Base-by-base conservation (phyloP, 768 basidiomycete genomes). In the Suillus variegatus region DNA sequence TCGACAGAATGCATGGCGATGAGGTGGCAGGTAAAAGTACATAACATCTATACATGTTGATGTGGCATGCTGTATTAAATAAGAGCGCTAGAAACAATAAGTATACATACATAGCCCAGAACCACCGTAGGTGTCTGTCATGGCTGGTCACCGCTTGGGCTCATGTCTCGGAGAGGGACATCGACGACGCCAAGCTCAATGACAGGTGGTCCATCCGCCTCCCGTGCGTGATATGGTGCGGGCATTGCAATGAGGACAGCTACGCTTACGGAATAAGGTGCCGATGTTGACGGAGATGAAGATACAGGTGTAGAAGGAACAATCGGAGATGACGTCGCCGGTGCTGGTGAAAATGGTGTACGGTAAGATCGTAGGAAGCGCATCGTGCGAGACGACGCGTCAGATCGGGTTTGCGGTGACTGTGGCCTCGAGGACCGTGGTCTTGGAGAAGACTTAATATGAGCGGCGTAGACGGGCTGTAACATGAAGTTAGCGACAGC, bases 191-290 rank as follows among this genome's bases (percentile, higher is more conserved):
- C 79, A 12, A 80, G 67, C 68, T 80, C 79, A 6, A 80, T 56
- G 40, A 74, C 68, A 5, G 79, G 79, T 14, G 73, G 71, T n/a
- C 69, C 70, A 13, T 46, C 66, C 38, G 71, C 74, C 40, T 75
- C 76, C 16, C 43, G 18, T 18, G 61, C 12, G 12, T 62, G 66
- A 22, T 61, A 64, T 12, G 36, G 14, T 32, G 36, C 41, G 22
- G 82, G 82, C 83, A 84, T 82, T 6, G 83, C 82, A 47, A 84
- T 79, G 40, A 84, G 72, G 20, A 84, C 81, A 0, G 80, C 77
- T 38, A 84, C 75, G 43, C 74, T 75, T 32, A 84, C 72, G 52
- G 71, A 63, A 41, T 76, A 67, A 32, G 67, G 60, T 35, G 65
- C 6, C 16, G 60, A 28, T 57, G 40, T 16, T 56, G 60, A 12